Evolutionary conservation across 257 asterid species (phyloP), one percentile per base, ranked within the genome.

Genomic region (Solanum sitiens): DNA sequence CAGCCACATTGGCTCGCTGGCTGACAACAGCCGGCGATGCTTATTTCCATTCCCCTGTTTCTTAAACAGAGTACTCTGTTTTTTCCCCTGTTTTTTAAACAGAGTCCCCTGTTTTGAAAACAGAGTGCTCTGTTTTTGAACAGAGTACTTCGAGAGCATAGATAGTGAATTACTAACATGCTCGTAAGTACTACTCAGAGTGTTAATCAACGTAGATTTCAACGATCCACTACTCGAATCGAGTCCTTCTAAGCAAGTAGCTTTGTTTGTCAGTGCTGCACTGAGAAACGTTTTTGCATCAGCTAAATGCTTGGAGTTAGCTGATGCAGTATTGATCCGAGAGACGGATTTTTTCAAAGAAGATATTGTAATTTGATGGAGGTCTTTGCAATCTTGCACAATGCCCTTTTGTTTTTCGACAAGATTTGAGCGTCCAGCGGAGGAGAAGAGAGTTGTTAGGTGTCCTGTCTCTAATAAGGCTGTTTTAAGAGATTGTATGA

Each of bases 241-340:
- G n/a, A 97, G 87, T 40, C 97, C 99, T 84, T 97, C 99, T 40
- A 94, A 84, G 86, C 99, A 96, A 5, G 99, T 96, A 86, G 77
- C 77, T 59, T 88, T 93, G 92, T 97, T 97, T 5, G 98, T 95
- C 35, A 95, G 65, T 23, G 99, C 93, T 2, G 99, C 99, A 83
- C 94, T 93, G 16, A 97, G 94, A 30, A 89, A 94, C 0, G 95
- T 88, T 32, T 92, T 89, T 8, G 98, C 93, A 89, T 97, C 98
- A 18, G 93, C 82, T 16, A 93, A 13, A 10, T 91, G 91, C 32
- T 80, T 85, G 0, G 94, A 27, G 7, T 91, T 86, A 12, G 87
- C 18, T 15, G 68, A 77, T 9, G 35, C 6, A n/a, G 91, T 11
- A 7, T 44, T 87, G 80, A 95, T 15, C 18, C 87, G 42, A 4